A percentile compares a stretch with the other conserved stretches of the same genome.
These are phyloP conservation scores for Backusella parvicylindrica DNA, from an alignment of 192 early-diverging fungal genomes.

Conservation along the genomic window DNA sequence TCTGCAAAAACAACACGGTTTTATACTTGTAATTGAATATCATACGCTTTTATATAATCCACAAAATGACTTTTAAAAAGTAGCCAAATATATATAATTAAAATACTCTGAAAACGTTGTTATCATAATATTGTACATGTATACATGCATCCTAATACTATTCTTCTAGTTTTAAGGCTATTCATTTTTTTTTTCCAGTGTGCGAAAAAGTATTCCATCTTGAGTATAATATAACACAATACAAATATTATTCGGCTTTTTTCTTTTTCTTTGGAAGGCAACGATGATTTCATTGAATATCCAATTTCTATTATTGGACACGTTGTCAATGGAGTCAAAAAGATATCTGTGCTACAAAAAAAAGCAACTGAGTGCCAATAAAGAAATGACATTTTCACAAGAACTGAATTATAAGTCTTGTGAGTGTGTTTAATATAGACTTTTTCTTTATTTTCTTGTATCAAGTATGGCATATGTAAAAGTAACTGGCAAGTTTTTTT, in stretches of 20 bases:
- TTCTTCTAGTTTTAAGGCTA: neutral
- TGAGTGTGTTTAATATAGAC: neutral
- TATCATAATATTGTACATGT: neutral
- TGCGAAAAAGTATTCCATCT: neutral
- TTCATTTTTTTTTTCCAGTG: neutral
- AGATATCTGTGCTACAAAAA: neutral
- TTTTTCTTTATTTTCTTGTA: neutral
- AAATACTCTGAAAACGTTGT: too few species aligned
- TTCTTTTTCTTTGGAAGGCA: neutral
- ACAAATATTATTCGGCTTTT: neutral
- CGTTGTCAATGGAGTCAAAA: neutral
- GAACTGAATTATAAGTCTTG: neutral
- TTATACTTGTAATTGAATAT: too few species aligned
- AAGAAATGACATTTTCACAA: neutral
- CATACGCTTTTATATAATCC: too few species aligned
- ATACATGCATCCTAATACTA: neutral
- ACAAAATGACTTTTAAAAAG: neutral
- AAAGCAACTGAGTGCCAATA: neutral
- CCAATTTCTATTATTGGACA: neutral
- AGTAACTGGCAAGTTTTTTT: neutral
- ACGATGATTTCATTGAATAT: neutral
- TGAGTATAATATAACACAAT: neutral
- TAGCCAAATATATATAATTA: too few species aligned
- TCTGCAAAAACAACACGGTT: too few species aligned
- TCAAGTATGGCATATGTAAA: neutral